Conservation (phyloP, 1,139 yeast species). For the Lodderomyces orthopsilosis region DNA sequence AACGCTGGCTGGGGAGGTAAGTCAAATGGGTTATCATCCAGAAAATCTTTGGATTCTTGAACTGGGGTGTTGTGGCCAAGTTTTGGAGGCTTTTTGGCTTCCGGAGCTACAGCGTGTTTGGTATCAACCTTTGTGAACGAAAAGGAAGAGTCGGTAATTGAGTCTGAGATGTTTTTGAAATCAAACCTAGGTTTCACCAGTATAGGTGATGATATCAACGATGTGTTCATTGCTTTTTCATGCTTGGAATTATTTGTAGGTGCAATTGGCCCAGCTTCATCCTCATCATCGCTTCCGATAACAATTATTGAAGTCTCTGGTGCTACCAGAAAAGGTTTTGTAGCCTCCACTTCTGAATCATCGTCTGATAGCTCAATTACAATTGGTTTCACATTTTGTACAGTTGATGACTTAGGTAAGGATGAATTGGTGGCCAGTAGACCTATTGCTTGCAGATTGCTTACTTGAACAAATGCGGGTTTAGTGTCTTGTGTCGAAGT, state of each 20-base stretch:
- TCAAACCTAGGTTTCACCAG: neutral
- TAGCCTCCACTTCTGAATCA: neutral
- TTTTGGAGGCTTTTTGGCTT: neutral
- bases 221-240: neutral
- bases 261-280: neutral
- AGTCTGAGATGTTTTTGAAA: constrained; percentile 5
- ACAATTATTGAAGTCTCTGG: constrained; percentile 3
- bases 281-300: constrained; percentile 6
- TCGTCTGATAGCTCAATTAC: constrained; percentile 4
- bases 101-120: neutral
- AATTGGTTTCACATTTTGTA: neutral
- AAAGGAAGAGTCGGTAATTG: constrained; percentile 15
- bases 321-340: neutral
- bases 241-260: neutral
- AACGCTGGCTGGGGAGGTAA: constrained; percentile 8
- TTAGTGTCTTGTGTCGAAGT: neutral
- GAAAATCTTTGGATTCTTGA: neutral
- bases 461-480: too few species aligned
- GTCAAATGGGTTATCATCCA: neutral
- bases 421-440: neutral
- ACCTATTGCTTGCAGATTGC: too few species aligned
- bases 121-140: constrained; percentile 9
- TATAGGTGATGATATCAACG: constrained; percentile 2
- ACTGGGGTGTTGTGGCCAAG: neutral
- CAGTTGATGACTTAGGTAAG: neutral